Evolutionary conservation across 768 basidiomycete species (phyloP), one percentile per base, ranked within the genome.

Genomic region (Tulasnella sp.): DNA sequence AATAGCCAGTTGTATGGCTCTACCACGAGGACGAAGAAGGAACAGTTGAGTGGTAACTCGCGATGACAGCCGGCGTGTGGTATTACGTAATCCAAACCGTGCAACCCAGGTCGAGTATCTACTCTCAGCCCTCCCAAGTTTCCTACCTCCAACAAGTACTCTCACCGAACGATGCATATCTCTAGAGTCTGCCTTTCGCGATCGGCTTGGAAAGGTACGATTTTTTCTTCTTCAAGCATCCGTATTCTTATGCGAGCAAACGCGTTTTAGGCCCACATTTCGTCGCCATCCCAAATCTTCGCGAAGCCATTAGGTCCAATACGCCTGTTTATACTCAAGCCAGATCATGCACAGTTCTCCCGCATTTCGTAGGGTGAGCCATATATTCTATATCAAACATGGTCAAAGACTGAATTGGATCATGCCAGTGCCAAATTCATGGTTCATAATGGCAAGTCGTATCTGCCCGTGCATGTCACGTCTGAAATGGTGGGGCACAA

Each of bases 401-500:
- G 39, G 7, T 48, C 19, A 9, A 16, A 74, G 24, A 68, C 27
- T 31, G 39, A 36, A 52, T 16, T 27, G 38, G n/a, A 12, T 79
- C 18, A 42, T 52, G 12, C 40, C 48, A 97, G 96, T 3, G 87
- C 97, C 46, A 90, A 91, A 52, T 98, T 99, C 85, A 86, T 94
- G 85, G 95, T 99, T 2, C 96, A 99, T 86, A 98, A 98, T 82
- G 97, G 97, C 46, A 95, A 92, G 86, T 91, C 94, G 83, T 97
- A 95, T 85, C 79, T 92, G 6, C 96, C 96, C 0, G 92, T 99
- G 56, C 86, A 88, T 68, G 89, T 99, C 81, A 96, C 94, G 4
- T 95, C 97, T 84, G 97, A 98, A 85, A 99, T 99, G 97, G 95
- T 99, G 1, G 97, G 97, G 0, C 97, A 99, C 85, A 99, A 99